Evolutionary conservation across 805 yeast genomes (phyloP).

Genomic region (Zygotorulaspora florentina): DNA sequence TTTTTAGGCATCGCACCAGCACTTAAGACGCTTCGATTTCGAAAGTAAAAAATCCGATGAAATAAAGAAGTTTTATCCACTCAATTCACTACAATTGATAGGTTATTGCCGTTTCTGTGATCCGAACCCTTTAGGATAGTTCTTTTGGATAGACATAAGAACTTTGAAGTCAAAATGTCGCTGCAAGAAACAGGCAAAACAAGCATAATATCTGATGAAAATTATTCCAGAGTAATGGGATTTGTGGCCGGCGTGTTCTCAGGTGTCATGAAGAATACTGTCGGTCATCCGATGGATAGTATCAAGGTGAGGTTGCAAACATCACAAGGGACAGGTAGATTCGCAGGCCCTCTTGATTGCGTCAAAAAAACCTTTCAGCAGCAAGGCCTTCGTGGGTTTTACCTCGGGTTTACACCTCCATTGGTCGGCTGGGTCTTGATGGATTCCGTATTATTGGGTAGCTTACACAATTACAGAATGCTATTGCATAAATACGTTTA

Average conservation of each 20-base stretch:
- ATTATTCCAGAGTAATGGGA: slow-evolving; percentile 46
- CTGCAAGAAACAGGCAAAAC: slow-evolving; percentile 1
- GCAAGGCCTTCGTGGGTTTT: slow-evolving; percentile 78
- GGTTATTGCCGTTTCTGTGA: too few species aligned
- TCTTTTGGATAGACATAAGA: too few species aligned
- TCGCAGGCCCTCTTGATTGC: slow-evolving; percentile 81
- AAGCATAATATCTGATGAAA: slow-evolving; percentile 19
- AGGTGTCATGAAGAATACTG: slow-evolving; percentile 81
- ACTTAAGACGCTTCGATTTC: too few species aligned
- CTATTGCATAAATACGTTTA: slow-evolving; percentile 62
- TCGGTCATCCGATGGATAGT: slow-evolving; percentile 92
- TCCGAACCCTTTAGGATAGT: too few species aligned
- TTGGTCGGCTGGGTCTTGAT: slow-evolving; percentile 88
- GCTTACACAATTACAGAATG: slow-evolving; percentile 71
- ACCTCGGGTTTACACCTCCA: slow-evolving; percentile 91
- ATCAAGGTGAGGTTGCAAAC: slow-evolving; percentile 83
- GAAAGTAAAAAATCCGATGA: too few species aligned
- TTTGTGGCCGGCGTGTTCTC: slow-evolving; percentile 86
- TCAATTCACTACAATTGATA: too few species aligned
- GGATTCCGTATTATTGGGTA: slow-evolving; percentile 90
- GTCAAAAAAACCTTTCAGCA: slow-evolving; percentile 62
- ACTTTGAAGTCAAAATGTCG: background rate
- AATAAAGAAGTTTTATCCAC: too few species aligned
- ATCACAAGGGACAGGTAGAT: slow-evolving; percentile 55
- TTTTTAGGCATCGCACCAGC: too few species aligned